phyloP scores from a whole-genome alignment of 2,329 filamentous ascomycete species.

The Hypomyces perniciosus region DNA sequence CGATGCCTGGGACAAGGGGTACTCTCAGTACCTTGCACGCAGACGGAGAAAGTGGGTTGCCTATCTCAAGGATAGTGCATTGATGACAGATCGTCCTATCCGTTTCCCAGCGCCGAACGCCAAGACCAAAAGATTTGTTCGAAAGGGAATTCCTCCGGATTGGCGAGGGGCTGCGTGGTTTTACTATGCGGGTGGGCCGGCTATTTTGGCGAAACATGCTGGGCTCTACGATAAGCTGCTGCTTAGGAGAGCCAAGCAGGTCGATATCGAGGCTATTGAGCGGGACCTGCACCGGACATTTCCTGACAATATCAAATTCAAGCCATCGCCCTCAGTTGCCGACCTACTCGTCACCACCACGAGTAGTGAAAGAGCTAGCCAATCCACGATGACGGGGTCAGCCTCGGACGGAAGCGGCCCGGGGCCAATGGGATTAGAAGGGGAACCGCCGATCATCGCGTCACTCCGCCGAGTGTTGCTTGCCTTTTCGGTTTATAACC shows the following conservation, averaged over 20 bases:
- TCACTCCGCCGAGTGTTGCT: slow-evolving; percentile 79
- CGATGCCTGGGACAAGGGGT: slow-evolving; percentile 71
- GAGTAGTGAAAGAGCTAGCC: slow-evolving; percentile 29
- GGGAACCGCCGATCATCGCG: slow-evolving; percentile 72
- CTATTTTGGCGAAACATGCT: slow-evolving; percentile 66
- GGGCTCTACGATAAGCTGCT: slow-evolving; percentile 72
- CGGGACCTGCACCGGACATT: slow-evolving; percentile 91
- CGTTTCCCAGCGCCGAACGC: slow-evolving; percentile 74
- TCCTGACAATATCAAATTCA: slow-evolving; percentile 88
- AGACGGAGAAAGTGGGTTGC: slow-evolving; percentile 76
- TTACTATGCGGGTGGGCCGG: slow-evolving; percentile 85
- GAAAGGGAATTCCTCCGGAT: slow-evolving; percentile 89
- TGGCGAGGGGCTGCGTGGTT: slow-evolving; percentile 97
- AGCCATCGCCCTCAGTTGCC: slow-evolving; percentile 43
- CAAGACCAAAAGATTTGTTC: slow-evolving; percentile 83
- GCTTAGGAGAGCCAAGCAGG: slow-evolving; percentile 55
- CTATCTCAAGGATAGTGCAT: slow-evolving; percentile 68
- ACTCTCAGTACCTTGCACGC: slow-evolving; percentile 67
- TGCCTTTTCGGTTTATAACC: slow-evolving; percentile 87
- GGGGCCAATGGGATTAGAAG: slow-evolving; percentile 29
- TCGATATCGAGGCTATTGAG: slow-evolving; percentile 86
- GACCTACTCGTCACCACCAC: slow-evolving; percentile 26
- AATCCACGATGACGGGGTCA: slow-evolving; percentile 31
- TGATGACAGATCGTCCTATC: slow-evolving; percentile 65
- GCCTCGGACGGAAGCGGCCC: slow-evolving; percentile 30